phyloP scores from a whole-genome alignment of 2,329 filamentous ascomycete species.

The Sarocladium brachiariae region DNA sequence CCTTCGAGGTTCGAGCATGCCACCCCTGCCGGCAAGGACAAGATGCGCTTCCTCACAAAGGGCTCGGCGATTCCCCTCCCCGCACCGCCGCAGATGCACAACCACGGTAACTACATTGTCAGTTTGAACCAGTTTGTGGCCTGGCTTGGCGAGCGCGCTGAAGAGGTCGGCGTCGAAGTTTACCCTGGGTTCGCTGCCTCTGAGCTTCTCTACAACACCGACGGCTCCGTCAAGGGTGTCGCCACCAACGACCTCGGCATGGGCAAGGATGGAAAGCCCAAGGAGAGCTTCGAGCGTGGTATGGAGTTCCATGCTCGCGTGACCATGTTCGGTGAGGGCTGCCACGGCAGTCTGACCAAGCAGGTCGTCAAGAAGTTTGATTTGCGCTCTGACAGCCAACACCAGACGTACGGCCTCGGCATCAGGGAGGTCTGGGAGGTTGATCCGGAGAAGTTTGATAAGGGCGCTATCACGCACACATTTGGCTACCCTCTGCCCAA shows the following conservation, averaged over 20 bases:
- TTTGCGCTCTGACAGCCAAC: constrained; percentile 78
- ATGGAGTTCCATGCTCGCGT: constrained; percentile 97
- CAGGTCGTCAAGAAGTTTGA: constrained; percentile 94
- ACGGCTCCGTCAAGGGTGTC: constrained; percentile 87
- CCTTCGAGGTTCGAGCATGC: constrained; percentile 79
- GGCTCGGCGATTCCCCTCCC: constrained; percentile 72
- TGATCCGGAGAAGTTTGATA: constrained; percentile 82
- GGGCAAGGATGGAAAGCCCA: constrained; percentile 71
- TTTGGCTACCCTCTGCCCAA: constrained; percentile 86
- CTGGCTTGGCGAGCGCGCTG: constrained; percentile 94
- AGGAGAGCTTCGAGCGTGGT: constrained; percentile 86
- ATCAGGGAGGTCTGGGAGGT: constrained; percentile 98
- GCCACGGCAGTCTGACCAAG: constrained; percentile 91
- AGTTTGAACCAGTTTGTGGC: constrained; percentile 91
- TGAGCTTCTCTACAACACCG: constrained; percentile 78
- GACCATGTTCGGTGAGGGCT: constrained; percentile 90
- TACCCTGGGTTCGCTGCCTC: constrained; percentile 94
- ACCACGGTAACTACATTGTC: constrained; percentile 96
- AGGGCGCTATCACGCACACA: constrained; percentile 78
- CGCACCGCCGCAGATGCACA: constrained; percentile 93
- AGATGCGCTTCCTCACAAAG: constrained; percentile 92
- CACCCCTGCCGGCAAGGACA: constrained; percentile 75
- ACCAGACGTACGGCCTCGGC: constrained; percentile 91
- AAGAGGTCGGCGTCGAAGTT: constrained; percentile 91
- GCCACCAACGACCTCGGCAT: constrained; percentile 94